Evolutionary conservation across 2,329 filamentous ascomycete genomes (phyloP), one percentile per base, ranked within the genome.

Genomic region (Tolypocladium capitatum): DNA sequence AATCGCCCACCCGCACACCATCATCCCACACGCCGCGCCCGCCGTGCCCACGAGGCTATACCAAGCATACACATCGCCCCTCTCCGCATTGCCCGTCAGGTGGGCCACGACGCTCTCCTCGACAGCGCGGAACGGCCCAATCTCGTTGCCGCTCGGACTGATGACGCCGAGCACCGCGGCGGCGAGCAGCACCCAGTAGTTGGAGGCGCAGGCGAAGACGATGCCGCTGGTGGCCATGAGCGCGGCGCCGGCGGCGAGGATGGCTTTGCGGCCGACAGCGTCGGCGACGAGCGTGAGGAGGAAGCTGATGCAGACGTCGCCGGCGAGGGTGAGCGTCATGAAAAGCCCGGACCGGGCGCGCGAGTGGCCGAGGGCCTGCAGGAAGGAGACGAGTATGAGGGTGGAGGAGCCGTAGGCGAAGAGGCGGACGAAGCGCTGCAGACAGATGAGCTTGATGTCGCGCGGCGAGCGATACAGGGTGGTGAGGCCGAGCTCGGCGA

Each of bases 131-230:
- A 83, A 82, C 0, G 78, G 79, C 0, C 78, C 78, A 46, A 81
- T 81, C 56, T 83, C 79, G 48, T 78, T 80, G 8, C 78, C 79
- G 56, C 76, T 77, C n/a, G 76, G 76, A 58, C 76, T 81, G 32
- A 83, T 78, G 44, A 83, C 78, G 5, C 80, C 80, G 8, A 82
- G 52, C 16, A 83, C 67, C 21, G 75, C 75, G 2, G 78, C 78
- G 10, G 63, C 50, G 8, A 83, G 67, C 46, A 83, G 60, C 1
- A 78, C 51, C 76, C 76, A 82, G 56, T 76, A 83, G 49, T 72
- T 74, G 7, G 66, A 64, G 50, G 57, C 70, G 0, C 68, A 43
- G 0, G 74, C 74, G 58, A 83, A 83, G 1, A 73, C 66, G 4
- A 73, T 51, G 2, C 80, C 80, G 51, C 76, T 79, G 3, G 61